Evolutionary conservation across 176 grass and related monocot species (phyloP), one percentile per base, ranked within the genome.

Genomic region (maize (Zea mays)): DNA sequence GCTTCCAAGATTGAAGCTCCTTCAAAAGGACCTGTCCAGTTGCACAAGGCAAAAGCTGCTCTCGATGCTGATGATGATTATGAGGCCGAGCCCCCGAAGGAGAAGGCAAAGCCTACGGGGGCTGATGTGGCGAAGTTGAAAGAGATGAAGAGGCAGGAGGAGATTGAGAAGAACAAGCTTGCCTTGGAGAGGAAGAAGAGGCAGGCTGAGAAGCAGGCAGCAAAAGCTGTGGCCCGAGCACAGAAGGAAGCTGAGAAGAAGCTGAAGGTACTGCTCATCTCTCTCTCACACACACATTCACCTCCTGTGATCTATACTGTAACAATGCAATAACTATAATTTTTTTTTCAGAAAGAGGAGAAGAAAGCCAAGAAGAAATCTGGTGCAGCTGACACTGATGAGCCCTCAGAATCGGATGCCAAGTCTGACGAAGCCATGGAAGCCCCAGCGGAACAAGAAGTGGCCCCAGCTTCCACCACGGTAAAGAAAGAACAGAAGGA

Each of bases 151-250:
- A 88, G 96, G 76, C 92, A 93, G 76, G 96, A 99, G 67, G 92
- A 95, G 79, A 95, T 95, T 55, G 87, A 83, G 49, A 99, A 99
- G 87, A 87, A 93, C 63, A 99, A 71, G 68, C 67, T 89, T 62
- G 96, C 92, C 9, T 69, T 90, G 67, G 96, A 99, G 69, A 90
- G 96, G 44, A 99, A 99, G 87, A 99, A 93, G 87, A 99, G 76
- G 67, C 81, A 82, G 52, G 87, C 96, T 43, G 96, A 99, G 78
- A 99, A 98, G 83, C 88, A 91, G 71, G 85, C 78, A 16, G 81
- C 85, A 2, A 95, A 95, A 65, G 92, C 92, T 1, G 92, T 81
- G 17, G 90, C 54, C 8, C 86, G 88, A 71, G 96, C 90, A 67
- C 90, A 92, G 52, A 99, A 93, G 81, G 92, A 99, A 12, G 75